phyloP scores from a whole-genome alignment of 1,284 basidiomycete species.

The Sanghuangporus sanghuang region DNA sequence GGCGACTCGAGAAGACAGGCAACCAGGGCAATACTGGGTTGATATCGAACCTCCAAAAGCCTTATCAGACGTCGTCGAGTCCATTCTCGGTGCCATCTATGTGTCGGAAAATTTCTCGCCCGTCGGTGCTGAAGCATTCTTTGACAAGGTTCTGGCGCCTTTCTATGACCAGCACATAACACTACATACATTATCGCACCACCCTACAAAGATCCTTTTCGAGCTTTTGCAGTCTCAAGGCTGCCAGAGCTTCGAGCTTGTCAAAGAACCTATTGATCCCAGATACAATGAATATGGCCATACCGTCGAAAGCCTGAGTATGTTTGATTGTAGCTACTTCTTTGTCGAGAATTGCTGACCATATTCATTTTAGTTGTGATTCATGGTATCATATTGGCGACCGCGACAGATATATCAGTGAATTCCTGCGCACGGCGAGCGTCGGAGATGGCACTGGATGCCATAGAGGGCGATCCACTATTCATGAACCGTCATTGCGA shows the following conservation, averaged over 20 bases:
- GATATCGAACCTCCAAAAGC: constrained; percentile 71
- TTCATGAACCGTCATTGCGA: constrained; percentile 60
- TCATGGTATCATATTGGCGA: constrained; percentile 60
- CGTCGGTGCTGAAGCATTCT: constrained; percentile 55
- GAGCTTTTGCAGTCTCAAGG: constrained; percentile 65
- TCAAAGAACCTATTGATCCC: constrained; percentile 30
- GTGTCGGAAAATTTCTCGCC: constrained; percentile 66
- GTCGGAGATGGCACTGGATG: constrained; percentile 57
- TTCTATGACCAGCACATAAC: constrained; percentile 72
- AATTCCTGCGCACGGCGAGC: constrained; percentile 52
- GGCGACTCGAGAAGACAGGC: constrained; percentile 41
- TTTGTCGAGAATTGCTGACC: background rate
- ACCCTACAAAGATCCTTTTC: constrained; percentile 69
- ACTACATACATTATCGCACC: constrained; percentile 62
- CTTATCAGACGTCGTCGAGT: constrained; percentile 73
- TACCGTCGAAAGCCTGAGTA: constrained; percentile 45
- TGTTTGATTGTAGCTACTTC: constrained; percentile 18
- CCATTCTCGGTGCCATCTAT: constrained; percentile 69
- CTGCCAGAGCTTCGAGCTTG: constrained; percentile 56
- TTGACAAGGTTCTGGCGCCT: constrained; percentile 59
- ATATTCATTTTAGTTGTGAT: constrained; percentile 45
- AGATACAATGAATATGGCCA: constrained; percentile 31
- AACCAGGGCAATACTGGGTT: constrained; percentile 69
- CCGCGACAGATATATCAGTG: constrained; percentile 43
- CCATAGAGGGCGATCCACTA: constrained; percentile 54